phyloP scores from a whole-genome alignment of 345 rosid species.

The Hibiscus tridactylites region DNA sequence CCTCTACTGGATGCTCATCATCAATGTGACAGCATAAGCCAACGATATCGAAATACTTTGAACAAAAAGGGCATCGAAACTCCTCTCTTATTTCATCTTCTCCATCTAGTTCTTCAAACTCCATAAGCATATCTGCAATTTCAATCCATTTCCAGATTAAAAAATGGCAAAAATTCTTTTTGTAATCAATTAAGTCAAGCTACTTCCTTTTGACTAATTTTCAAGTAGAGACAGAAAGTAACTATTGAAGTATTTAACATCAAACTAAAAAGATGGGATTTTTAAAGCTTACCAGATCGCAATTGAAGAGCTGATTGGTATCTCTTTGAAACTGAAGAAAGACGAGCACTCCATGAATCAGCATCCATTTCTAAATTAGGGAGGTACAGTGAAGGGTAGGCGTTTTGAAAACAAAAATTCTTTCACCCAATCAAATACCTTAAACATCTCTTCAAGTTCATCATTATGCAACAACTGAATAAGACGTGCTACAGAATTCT shows the following conservation, averaged over 20 bases:
- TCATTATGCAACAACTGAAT: conserved; percentile 84
- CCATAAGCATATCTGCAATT: conserved; percentile 69
- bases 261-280: background rate
- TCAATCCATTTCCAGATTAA: conserved; percentile 4
- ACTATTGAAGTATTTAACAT: background rate
- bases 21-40: conserved; percentile 91
- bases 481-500: conserved; percentile 92
- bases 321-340: conserved; percentile 75
- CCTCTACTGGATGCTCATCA: conserved; percentile 79
- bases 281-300: conserved; percentile 65
- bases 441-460: conserved; percentile 89
- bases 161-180: background rate
- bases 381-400: conserved; percentile 79
- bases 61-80: conserved; percentile 88
- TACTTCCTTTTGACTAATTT: background rate
- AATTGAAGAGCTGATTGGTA: conserved; percentile 75
- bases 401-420: conserved; percentile 38
- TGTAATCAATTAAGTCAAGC: background rate
- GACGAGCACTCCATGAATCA: conserved; percentile 82
- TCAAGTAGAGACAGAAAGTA: background rate
- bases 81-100: conserved; percentile 89
- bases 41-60: conserved; percentile 77
- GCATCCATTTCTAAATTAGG: conserved; percentile 64
- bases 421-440: conserved; percentile 43
- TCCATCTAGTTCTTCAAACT: conserved; percentile 77